Percentiles rank a stretch among this genome's conserved stretches.
Evolutionary conservation across 371 early-diverging fungal genomes (phyloP).

Genomic region (Rhizopus arrhizus): DNA sequence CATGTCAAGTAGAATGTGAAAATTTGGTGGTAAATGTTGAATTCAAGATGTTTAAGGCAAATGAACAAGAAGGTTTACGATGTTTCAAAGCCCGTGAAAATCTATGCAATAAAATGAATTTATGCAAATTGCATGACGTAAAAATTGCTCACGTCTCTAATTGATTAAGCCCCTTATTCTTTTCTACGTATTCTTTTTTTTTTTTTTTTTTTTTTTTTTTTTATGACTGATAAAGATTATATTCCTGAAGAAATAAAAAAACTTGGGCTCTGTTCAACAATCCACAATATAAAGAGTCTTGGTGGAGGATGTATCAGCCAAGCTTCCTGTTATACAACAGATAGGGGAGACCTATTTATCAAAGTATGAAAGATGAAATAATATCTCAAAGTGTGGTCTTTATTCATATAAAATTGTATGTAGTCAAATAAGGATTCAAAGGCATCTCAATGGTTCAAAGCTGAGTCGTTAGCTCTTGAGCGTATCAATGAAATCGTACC

Average conservation of each 20-base stretch:
- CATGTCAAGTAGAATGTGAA: too few relatives aligned
- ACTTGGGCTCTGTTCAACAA: constrained; percentile 1
- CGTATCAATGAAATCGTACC: constrained; percentile 18
- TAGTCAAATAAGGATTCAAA: constrained; percentile 10
- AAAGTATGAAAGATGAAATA: constrained; percentile 10
- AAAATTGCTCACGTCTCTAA: too few relatives aligned
- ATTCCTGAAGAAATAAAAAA: constrained; percentile 15
- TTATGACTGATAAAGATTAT: background rate
- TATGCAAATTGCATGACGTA: too few relatives aligned
- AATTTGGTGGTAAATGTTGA: too few relatives aligned
- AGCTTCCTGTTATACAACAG: constrained; percentile 19
- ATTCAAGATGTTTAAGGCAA: too few relatives aligned
- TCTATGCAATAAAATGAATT: too few relatives aligned
- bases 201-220: too few relatives aligned
- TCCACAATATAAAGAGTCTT: constrained; percentile 5
- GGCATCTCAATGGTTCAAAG: constrained; percentile 18
- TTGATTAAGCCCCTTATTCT: too few relatives aligned
- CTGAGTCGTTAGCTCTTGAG: constrained; percentile 21
- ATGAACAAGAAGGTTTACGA: too few relatives aligned
- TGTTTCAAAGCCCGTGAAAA: too few relatives aligned
- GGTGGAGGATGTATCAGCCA: constrained; percentile 25
- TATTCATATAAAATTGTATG: background rate
- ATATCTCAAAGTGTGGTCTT: background rate
- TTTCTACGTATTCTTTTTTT: too few relatives aligned
- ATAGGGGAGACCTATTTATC: constrained; percentile 24